These are phyloP conservation scores for Neopestalotiopsis sp. DNA, from an alignment of 2,329 filamentous ascomycete genomes.

Conservation along the genomic window DNA sequence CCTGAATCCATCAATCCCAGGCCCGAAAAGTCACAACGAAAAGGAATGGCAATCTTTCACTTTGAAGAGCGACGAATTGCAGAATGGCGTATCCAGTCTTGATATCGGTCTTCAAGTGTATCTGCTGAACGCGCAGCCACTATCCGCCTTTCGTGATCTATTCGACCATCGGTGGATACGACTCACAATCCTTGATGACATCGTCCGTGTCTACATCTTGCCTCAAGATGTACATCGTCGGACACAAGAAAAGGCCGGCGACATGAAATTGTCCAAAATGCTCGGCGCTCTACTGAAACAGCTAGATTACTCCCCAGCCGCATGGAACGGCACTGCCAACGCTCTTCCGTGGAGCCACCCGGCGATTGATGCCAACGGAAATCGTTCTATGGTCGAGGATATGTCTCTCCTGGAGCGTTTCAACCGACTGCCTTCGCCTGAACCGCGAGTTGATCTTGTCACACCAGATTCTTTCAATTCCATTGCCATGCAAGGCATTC, in stretches of 20 bases:
- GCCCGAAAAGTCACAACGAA: slow-evolving; percentile 21
- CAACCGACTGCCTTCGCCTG: slow-evolving; percentile 73
- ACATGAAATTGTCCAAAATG: slow-evolving; percentile 47
- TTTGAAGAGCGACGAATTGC: slow-evolving; percentile 25
- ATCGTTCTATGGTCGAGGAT: slow-evolving; percentile 37
- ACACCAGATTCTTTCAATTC: slow-evolving; percentile 45
- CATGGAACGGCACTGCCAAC: slow-evolving; percentile 58
- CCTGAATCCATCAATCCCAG: slow-evolving; percentile 19
- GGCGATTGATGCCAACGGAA: slow-evolving; percentile 38
- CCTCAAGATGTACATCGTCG: slow-evolving; percentile 67
- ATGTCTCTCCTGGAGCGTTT: slow-evolving; percentile 72
- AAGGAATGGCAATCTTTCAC: slow-evolving; percentile 35
- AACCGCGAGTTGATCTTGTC: slow-evolving; percentile 57
- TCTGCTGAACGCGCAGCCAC: slow-evolving; percentile 32
- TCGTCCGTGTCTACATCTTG: slow-evolving; percentile 63
- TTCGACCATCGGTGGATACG: slow-evolving; percentile 47
- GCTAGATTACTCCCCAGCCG: slow-evolving; percentile 59
- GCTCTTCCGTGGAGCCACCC: slow-evolving; percentile 22
- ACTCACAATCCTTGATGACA: slow-evolving; percentile 41
- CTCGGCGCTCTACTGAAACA: slow-evolving; percentile 53
- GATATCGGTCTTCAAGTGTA: slow-evolving; percentile 25
- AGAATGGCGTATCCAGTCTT: background rate
- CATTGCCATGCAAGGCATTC: slow-evolving; percentile 59
- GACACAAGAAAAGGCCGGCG: slow-evolving; percentile 51
- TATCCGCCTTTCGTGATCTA: slow-evolving; percentile 35